Evolutionary conservation across 805 yeast genomes (phyloP).

Genomic region (Lipomyces kockii): DNA sequence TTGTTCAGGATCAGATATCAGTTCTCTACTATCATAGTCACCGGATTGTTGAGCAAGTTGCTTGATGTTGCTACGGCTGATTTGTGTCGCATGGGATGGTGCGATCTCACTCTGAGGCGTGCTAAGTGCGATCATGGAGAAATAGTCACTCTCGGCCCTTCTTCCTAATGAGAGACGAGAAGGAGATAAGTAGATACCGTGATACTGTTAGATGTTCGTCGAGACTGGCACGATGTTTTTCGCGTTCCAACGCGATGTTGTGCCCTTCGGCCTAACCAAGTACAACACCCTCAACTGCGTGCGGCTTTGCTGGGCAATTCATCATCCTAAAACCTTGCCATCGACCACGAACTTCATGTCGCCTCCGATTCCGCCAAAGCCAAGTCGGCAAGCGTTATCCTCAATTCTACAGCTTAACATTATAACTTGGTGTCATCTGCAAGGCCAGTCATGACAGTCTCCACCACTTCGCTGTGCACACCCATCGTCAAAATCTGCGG

Average conservation of each 20-base stretch:
- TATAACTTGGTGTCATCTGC: background rate
- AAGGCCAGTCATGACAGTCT: background rate
- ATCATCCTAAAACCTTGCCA: too few relatives aligned
- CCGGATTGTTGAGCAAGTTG: background rate
- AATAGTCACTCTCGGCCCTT: slow-evolving; percentile 41
- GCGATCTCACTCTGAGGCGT: background rate
- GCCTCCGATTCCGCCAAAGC: background rate
- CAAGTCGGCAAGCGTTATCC: background rate
- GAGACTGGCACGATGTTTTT: too few relatives aligned
- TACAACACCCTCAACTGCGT: background rate
- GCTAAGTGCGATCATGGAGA: background rate
- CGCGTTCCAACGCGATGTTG: background rate
- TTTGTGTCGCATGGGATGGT: background rate
- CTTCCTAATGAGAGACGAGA: slow-evolving; percentile 40
- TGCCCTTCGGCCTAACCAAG: too few relatives aligned
- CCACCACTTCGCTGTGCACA: background rate
- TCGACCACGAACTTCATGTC: too few relatives aligned
- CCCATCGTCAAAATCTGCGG: slow-evolving; percentile 85
- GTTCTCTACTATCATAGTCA: background rate
- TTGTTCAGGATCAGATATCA: background rate
- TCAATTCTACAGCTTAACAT: background rate
- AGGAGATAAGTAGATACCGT: background rate
- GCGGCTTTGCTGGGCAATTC: background rate
- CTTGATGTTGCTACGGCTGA: background rate
- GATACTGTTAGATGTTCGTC: too few relatives aligned